Conservation (phyloP, 768 basidiomycete species). For the Tulasnella sp. region DNA sequence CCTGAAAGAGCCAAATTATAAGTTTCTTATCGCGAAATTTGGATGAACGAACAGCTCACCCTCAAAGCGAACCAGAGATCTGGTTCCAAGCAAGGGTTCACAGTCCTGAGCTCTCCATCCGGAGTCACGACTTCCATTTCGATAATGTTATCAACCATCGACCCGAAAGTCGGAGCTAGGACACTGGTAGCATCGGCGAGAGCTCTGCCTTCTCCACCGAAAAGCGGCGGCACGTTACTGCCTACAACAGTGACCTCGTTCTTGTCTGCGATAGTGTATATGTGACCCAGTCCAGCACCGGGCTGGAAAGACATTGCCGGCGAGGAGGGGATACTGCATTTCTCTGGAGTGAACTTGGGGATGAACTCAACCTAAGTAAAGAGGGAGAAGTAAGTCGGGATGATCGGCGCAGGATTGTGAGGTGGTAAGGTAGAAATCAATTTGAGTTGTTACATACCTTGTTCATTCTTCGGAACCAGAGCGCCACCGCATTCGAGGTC, state of each 20-base stretch:
- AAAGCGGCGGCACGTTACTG: background rate
- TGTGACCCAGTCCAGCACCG: background rate
- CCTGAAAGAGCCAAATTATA: background rate
- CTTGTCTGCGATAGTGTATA: conserved; percentile 5
- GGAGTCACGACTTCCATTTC: conserved; percentile 9
- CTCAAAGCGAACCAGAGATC: conserved; percentile 11
- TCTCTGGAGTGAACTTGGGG: background rate
- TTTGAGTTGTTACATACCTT: background rate
- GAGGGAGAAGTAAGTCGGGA: background rate
- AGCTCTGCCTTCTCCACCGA: background rate
- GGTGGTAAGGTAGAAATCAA: too few species aligned
- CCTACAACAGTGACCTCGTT: conserved; percentile 12
- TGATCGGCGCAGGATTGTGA: background rate
- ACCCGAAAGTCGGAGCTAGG: conserved; percentile 6
- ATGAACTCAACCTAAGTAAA: conserved; percentile 5
- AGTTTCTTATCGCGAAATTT: background rate
- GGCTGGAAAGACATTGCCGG: background rate
- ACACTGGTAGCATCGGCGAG: conserved; percentile 3
- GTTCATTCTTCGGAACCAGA: background rate
- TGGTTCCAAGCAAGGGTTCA: conserved; percentile 1
- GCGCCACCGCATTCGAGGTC: background rate
- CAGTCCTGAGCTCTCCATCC: background rate
- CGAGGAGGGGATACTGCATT: background rate
- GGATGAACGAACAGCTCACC: background rate
- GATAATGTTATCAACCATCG: conserved; percentile 5